These are phyloP conservation scores for Canariomyces notabilis DNA, from an alignment of 2,329 filamentous ascomycete genomes.

Conservation along the genomic window DNA sequence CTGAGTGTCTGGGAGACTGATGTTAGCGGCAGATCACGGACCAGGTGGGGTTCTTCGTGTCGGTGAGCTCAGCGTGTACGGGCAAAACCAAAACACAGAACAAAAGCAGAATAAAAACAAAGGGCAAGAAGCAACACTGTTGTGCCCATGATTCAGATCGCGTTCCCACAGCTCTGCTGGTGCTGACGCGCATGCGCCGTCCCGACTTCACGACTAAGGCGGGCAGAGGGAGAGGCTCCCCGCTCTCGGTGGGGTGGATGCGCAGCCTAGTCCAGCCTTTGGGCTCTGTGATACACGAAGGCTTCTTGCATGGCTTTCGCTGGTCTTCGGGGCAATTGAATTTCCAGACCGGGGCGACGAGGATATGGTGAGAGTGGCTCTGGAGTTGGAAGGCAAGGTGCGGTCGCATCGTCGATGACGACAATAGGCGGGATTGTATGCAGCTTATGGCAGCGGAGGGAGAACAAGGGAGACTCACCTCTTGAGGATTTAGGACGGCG, in stretches of 20 bases:
- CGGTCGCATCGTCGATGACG: conserved; percentile 27
- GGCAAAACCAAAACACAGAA: conserved; percentile 4
- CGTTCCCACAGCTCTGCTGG: conserved; percentile 6
- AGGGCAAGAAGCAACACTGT: background rate
- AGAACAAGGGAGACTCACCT: conserved; percentile 19
- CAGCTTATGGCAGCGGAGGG: conserved; percentile 13
- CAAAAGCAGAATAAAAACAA: conserved; percentile 4
- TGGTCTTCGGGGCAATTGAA: conserved; percentile 17
- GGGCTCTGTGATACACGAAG: conserved; percentile 10
- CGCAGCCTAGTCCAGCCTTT: conserved; percentile 23
- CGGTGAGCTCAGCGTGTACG: conserved; percentile 13
- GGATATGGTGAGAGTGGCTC: conserved; percentile 10
- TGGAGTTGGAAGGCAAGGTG: conserved; percentile 11
- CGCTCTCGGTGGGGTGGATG: conserved; percentile 29
- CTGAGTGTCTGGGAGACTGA: conserved; percentile 21
- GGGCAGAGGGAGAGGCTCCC: conserved; percentile 25
- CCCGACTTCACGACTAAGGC: conserved; percentile 29
- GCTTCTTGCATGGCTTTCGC: conserved; percentile 8
- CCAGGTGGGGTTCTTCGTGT: conserved; percentile 10
- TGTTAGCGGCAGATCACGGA: conserved; percentile 24
- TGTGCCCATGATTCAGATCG: conserved; percentile 1
- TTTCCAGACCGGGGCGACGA: conserved; percentile 5
- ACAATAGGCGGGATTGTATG: conserved; percentile 21
- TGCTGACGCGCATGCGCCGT: conserved; percentile 23
- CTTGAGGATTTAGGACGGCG: conserved; percentile 6